Evolutionary conservation across 1,139 yeast genomes (phyloP).

Genomic region (Yamadazyma diospyri): DNA sequence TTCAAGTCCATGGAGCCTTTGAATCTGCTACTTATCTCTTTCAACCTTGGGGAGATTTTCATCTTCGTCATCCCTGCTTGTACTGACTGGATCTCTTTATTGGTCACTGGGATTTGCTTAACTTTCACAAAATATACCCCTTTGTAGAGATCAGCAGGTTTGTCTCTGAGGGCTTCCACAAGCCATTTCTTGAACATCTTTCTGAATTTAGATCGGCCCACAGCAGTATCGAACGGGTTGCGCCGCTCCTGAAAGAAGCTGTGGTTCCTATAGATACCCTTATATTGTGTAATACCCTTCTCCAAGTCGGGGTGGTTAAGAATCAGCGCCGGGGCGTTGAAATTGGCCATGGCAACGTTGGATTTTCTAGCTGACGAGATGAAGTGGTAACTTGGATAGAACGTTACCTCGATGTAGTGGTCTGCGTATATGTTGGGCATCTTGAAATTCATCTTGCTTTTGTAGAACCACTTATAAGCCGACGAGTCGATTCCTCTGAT

Average conservation of each 20-base stretch:
- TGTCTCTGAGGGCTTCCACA: constrained; percentile 15
- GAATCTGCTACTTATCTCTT: constrained; percentile 18
- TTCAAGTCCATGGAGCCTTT: constrained; percentile 29
- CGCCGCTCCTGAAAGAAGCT: constrained; percentile 23
- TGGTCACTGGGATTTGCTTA: constrained; percentile 33
- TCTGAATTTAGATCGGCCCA: constrained; percentile 27
- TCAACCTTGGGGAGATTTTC: neutral
- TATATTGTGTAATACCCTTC: constrained; percentile 20
- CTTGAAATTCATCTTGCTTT: constrained; percentile 12
- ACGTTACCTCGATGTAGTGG: constrained; percentile 24
- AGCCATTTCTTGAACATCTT: constrained; percentile 24
- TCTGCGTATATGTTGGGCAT: constrained; percentile 22
- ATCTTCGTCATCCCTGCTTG: constrained; percentile 1
- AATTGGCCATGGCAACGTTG: constrained; percentile 35
- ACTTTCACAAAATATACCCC: constrained; percentile 44
- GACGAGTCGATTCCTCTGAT: constrained; percentile 36
- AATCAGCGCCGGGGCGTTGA: constrained; percentile 26
- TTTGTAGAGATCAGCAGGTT: constrained; percentile 17
- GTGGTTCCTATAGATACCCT: constrained; percentile 24
- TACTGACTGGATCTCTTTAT: constrained; percentile 18
- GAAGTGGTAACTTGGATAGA: constrained; percentile 27
- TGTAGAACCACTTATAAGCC: constrained; percentile 18
- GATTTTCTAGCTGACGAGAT: constrained; percentile 33
- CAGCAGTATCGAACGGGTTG: constrained; percentile 34
- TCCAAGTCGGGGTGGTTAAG: constrained; percentile 27